Conservation (phyloP, 73 alveolate genomes). For the Paramecium sexaurelia region DNA sequence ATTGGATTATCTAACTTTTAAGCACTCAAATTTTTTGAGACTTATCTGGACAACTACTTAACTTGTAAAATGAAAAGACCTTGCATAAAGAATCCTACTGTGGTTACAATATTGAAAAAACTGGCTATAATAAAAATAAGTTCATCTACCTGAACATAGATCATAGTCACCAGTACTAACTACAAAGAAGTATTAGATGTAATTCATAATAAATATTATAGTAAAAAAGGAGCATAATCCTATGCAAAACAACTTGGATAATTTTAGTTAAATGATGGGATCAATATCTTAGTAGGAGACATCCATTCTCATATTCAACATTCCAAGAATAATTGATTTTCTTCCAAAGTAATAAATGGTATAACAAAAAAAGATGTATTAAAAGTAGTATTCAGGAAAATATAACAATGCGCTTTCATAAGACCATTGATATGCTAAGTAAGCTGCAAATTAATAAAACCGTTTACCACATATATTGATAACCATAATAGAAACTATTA, state of each 20-base stretch:
- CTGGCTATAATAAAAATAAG: background rate
- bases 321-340: constrained; percentile 28
- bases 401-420: constrained; percentile 19
- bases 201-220: constrained; percentile 4
- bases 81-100: constrained; percentile 57
- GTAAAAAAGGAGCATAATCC: constrained; percentile 46
- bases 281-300: constrained; percentile 37
- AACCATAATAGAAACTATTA: background rate
- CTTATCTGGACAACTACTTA: constrained; percentile 31
- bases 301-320: constrained; percentile 58
- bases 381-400: constrained; percentile 42
- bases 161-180: background rate
- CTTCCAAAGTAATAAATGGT: constrained; percentile 54
- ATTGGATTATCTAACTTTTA: constrained; percentile 28
- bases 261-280: constrained; percentile 37
- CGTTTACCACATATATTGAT: background rate
- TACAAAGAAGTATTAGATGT: background rate
- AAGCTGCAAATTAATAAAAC: background rate
- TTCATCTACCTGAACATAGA: constrained; percentile 27
- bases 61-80: constrained; percentile 43
- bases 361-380: constrained; percentile 20
- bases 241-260: constrained; percentile 34
- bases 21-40: background rate
- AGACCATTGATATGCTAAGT: constrained; percentile 45
- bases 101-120: constrained; percentile 27